Evolutionary conservation across 306 rosid genomes (phyloP).

Genomic region (Clitoria ternatea): DNA sequence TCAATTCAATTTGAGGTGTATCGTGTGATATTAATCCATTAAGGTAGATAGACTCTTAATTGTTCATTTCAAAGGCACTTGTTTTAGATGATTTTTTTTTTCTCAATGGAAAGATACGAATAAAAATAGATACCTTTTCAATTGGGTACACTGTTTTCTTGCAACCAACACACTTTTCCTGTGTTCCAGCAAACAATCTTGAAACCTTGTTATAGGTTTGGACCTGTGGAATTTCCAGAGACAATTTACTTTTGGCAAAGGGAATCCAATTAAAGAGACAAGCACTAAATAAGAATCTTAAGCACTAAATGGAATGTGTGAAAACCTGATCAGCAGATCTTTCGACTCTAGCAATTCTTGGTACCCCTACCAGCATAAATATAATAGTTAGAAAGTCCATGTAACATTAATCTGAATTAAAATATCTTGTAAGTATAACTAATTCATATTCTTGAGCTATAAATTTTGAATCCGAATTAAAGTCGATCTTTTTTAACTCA

Average conservation of each 20-base stretch:
- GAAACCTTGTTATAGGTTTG: slow-evolving; percentile 64
- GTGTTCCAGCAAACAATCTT: slow-evolving; percentile 79
- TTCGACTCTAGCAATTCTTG: slow-evolving; percentile 56
- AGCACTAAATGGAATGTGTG: not conserved
- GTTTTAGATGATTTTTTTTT: not conserved
- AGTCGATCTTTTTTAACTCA: no score
- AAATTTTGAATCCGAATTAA: no score
- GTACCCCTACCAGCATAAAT: slow-evolving; percentile 46
- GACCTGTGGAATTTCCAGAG: slow-evolving; percentile 42
- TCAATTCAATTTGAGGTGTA: not conserved
- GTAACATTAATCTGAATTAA: no score
- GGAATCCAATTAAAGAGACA: not conserved
- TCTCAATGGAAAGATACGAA: not conserved
- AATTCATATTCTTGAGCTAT: no score
- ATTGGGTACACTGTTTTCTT: slow-evolving; percentile 82
- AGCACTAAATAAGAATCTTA: not conserved
- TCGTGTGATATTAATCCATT: not conserved
- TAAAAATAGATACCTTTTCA: slow-evolving; percentile 59
- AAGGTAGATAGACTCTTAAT: not conserved
- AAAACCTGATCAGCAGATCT: slow-evolving; percentile 70
- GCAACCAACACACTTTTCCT: slow-evolving; percentile 90
- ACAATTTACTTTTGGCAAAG: not conserved
- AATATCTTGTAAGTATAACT: no score
- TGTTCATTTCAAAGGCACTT: not conserved
- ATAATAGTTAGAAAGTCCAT: not conserved